phyloP scores from a whole-genome alignment of 768 basidiomycete species.

The Suillus variegatus region DNA sequence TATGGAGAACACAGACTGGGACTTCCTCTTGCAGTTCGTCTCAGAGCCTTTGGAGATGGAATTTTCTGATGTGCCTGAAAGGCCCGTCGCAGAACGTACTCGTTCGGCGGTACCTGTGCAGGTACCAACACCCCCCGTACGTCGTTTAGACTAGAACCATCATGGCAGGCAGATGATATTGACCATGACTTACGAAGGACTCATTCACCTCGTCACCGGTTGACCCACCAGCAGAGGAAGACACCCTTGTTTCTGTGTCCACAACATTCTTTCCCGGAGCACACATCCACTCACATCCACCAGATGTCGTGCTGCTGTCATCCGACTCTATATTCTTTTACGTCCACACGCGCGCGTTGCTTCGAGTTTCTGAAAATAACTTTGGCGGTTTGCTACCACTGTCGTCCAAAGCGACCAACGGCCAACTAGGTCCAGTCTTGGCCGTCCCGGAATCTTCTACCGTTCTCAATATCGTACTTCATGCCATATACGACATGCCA shows the following conservation, averaged over 20 bases:
- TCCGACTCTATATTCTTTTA: conserved; percentile 86
- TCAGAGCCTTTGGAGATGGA: conserved; percentile 44
- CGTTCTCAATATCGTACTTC: conserved; percentile 72
- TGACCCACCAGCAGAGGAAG: conserved; percentile 40
- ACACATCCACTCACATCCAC: conserved; percentile 51
- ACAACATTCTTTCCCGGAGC: conserved; percentile 81
- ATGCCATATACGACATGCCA: conserved; percentile 70
- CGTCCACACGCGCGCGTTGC: conserved; percentile 61
- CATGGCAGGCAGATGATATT: conserved; percentile 13
- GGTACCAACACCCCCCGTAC: conserved; percentile 68
- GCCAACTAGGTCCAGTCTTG: conserved; percentile 55
- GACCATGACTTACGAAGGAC: conserved; percentile 22
- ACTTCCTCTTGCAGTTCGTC: conserved; percentile 63
- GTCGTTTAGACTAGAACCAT: conserved; percentile 22
- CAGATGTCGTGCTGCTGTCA: conserved; percentile 68
- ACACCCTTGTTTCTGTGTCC: conserved; percentile 68
- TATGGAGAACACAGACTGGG: conserved; percentile 56
- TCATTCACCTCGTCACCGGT: conserved; percentile 35
- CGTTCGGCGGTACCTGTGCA: conserved; percentile 35
- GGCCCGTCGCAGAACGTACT: conserved; percentile 30
- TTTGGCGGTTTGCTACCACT: conserved; percentile 62
- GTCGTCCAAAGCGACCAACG: conserved; percentile 36
- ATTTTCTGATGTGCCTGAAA: conserved; percentile 34
- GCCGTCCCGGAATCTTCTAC: conserved; percentile 59
- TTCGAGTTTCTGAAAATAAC: conserved; percentile 59